These are phyloP conservation scores for Debaryomyces singareniensis DNA, from an alignment of 1,139 yeast species.

Conservation along the genomic window DNA sequence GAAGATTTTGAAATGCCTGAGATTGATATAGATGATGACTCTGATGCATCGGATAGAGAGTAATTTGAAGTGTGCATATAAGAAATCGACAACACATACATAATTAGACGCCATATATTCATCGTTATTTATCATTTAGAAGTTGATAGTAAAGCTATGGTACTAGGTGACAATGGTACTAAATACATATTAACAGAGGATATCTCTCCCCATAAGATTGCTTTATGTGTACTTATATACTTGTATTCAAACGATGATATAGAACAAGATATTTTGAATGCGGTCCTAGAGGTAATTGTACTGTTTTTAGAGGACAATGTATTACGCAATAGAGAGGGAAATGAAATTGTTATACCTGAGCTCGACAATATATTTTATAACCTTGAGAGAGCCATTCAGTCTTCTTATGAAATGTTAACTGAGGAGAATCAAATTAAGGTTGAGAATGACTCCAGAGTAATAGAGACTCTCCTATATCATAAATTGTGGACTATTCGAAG, in stretches of 20 bases:
- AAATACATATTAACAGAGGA: conserved; percentile 23
- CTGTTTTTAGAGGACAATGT: conserved; percentile 22
- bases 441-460: conserved; percentile 7
- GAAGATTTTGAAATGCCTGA: conserved; percentile 54
- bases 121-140: too few relatives aligned
- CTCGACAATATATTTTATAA: conserved; percentile 19
- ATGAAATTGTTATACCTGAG: conserved; percentile 21
- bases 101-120: too few relatives aligned
- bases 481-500: conserved; percentile 27
- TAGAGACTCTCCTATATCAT: conserved; percentile 10
- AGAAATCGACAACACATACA: too few relatives aligned
- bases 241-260: conserved; percentile 16
- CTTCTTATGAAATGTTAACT: conserved; percentile 1
- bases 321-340: conserved; percentile 14
- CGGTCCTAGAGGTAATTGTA: conserved; percentile 14
- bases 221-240: conserved; percentile 17
- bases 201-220: conserved; percentile 30
- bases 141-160: too few relatives aligned
- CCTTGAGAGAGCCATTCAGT: conserved; percentile 6
- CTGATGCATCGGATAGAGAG: too few relatives aligned
- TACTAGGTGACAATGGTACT: conserved; percentile 3
- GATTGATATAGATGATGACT: conserved; percentile 37
- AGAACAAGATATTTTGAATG: conserved; percentile 7
- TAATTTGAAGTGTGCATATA: too few relatives aligned
- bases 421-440: conserved; percentile 5